phyloP scores from a whole-genome alignment of 2,329 filamentous ascomycete genomes.

The Microsporum ferrugineum region DNA sequence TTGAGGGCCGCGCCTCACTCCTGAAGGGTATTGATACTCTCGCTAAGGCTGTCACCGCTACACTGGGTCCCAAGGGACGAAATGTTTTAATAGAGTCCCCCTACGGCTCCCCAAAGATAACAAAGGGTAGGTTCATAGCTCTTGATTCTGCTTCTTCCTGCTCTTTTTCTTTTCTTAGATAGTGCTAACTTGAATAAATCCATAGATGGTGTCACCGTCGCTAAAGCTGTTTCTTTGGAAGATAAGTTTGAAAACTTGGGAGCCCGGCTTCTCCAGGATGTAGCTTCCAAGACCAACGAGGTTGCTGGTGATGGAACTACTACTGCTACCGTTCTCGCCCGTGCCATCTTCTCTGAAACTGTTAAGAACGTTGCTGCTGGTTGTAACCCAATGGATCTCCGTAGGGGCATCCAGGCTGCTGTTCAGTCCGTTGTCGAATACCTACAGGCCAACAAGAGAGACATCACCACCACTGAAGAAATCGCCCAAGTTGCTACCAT shows the following conservation, averaged over 20 bases:
- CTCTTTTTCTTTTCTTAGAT: too few relatives aligned
- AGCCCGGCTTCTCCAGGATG: constrained; percentile 90
- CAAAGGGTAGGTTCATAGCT: constrained; percentile 61
- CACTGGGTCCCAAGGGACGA: constrained; percentile 91
- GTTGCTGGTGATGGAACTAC: constrained; percentile 97
- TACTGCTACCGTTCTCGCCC: constrained; percentile 90
- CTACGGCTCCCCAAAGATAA: constrained; percentile 99
- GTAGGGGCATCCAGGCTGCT: constrained; percentile 90
- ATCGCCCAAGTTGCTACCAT: constrained; percentile 98
- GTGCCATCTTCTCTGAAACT: constrained; percentile 98
- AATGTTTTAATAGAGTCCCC: constrained; percentile 98
- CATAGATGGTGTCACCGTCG: constrained; percentile 75
- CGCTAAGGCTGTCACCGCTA: constrained; percentile 89
- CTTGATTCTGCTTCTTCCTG: background rate
- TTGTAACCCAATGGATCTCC: constrained; percentile 99
- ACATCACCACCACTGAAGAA: constrained; percentile 95
- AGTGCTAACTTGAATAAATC: constrained; percentile 4
- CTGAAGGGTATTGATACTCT: constrained; percentile 93
- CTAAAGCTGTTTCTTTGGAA: constrained; percentile 80
- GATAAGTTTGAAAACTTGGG: constrained; percentile 99
- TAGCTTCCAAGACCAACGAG: constrained; percentile 99
- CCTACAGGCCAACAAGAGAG: constrained; percentile 89
- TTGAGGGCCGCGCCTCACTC: constrained; percentile 80
- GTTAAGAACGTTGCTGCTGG: constrained; percentile 99
- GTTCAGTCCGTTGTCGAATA: constrained; percentile 91